These are phyloP conservation scores for Viscum album DNA, from an alignment of 177 flowering plant species.

Conservation along the genomic window DNA sequence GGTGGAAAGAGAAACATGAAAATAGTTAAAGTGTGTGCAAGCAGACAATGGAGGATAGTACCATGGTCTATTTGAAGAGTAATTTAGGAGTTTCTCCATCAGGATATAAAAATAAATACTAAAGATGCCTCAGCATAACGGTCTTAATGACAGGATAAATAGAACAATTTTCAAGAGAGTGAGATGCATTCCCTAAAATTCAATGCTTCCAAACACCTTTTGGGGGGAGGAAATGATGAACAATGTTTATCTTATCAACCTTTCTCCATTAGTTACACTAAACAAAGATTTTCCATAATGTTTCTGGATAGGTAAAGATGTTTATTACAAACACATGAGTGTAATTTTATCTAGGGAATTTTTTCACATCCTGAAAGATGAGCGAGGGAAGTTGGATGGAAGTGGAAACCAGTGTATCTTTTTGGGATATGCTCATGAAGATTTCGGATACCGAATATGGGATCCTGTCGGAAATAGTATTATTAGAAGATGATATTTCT, in stretches of 20 bases:
- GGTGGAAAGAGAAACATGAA: neutral
- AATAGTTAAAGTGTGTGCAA: neutral
- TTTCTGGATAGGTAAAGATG: no score
- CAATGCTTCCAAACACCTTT: no score
- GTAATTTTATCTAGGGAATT: neutral
- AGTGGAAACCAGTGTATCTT: neutral
- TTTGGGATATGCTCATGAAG: neutral
- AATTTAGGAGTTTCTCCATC: no score
- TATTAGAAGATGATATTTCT: neutral
- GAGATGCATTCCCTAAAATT: neutral
- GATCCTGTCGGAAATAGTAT: neutral
- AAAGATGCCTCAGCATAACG: no score
- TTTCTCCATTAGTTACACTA: no score
- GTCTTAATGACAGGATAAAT: neutral
- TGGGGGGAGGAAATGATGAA: no score
- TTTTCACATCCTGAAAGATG: neutral
- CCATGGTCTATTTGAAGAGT: neutral
- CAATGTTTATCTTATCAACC: no score
- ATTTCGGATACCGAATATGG: neutral
- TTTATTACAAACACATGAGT: no score
- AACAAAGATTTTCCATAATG: no score
- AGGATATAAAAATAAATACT: no score
- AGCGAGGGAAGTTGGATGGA: neutral
- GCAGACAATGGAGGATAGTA: neutral
- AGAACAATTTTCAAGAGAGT: neutral